Base-by-base conservation (phyloP, 1,284 basidiomycete genomes). In the Schizopora paradoxa region DNA sequence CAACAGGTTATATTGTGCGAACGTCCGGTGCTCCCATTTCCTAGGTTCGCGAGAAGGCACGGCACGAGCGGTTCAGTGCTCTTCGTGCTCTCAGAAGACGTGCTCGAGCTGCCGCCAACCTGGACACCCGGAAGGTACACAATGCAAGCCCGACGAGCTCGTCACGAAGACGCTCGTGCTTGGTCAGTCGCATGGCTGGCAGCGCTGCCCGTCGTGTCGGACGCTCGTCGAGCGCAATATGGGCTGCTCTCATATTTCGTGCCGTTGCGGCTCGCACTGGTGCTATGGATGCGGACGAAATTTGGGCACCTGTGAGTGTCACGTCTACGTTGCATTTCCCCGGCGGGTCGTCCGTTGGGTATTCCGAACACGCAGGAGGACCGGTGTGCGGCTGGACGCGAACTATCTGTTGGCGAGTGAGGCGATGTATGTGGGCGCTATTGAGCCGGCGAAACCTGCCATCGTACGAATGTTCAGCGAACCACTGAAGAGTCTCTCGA, bases 231-330 rank as follows among this genome's bases (percentile, higher is more conserved):
- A 75, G 52, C 61, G 73, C 2, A 54, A 61, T 16, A 50, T 62
- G n/a, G 73, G 74, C 5, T 75, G 73, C 48, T 72, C 66, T 56
- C 73, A 75, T 49, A 74, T 76, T 63, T 74, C 70, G 1, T 76
- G 73, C 47, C 61, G 64, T 7, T 74, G 73, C 56, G 61, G 66
- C 5, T 63, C 67, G n/a, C 57, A 73, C 51, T 75, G 75, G 54
- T 76, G 74, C 53, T 76, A 79, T 51, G 48, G 76, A 2, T 81
- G 77, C 52, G 73, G 71, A 0, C 67, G 56, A 11, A 62, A 48
- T 2, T 79, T 76, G 77, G 78, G 76, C 60, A 63, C 58, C 0
- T 79, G 76, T 50, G 8, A 3, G 1, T 81, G 77, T 49, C 64
- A 63, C 0, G n/a, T n/a, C n/a, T n/a, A n/a, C n/a, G n/a, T n/a